Evolutionary conservation across 495 filamentous ascomycete genomes (phyloP), one percentile per base, ranked within the genome.

Genomic region (Halenospora varia): DNA sequence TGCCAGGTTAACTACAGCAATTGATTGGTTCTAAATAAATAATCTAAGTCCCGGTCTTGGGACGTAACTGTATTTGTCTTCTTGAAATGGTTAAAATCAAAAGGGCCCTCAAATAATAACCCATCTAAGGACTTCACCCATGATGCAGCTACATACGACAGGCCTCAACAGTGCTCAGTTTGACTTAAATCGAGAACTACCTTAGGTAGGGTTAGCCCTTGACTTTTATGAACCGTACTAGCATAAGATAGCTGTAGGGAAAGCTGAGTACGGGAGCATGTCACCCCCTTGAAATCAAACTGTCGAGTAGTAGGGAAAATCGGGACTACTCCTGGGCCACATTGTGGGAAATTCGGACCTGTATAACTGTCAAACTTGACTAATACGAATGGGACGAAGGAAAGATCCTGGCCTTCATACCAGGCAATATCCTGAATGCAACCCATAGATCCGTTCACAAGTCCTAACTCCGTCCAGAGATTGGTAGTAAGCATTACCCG

Each of bases 221-320:
- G 58, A 25, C 52, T 49, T 55, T 61, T 61, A 50, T 60, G 54
- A 23, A 60, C 29, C 2, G 53, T 60, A 35, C 58, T 60, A 2
- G 54, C 57, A 60, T 57, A 61, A 40, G 46, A 40, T 39, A 61
- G 18, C 18, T 26, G 35, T 42, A 61, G 24, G 10, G 52, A 25
- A 40, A 61, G 59, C 53, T 61, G 55, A 18, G 53, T 61, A 22
- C 40, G 45, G 25, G 42, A 40, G 44, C 55, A 61, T 17, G 20
- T n/a, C 18, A 10, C 26, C 3, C 45, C 45, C 17, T 39, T 25
- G 13, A 29, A 49, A 13, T 57, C 44, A 55, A 61, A 61, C 44
- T 59, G 26, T 2, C 58, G 26, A 1, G 39, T 49, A 18, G 25
- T 25, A 10, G 25, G 3, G 25, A 57, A 61, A n/a, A 59, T 41